Percentiles rank a stretch among this genome's conserved stretches.
Evolutionary conservation across 1,139 yeast genomes (phyloP).

Genomic region (Hyphopichia khmerensis): DNA sequence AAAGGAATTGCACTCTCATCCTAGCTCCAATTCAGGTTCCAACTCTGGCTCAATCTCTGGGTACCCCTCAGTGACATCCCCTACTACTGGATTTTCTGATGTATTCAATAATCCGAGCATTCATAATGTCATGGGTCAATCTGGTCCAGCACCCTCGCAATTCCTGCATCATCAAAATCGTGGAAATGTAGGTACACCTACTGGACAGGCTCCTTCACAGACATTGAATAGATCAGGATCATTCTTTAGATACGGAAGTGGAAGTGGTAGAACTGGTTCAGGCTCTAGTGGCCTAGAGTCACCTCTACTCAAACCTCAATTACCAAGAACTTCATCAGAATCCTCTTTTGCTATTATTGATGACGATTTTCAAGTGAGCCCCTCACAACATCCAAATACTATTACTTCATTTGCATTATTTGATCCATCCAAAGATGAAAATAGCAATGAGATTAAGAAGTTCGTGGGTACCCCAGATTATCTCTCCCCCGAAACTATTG

Average conservation of each 20-base stretch:
- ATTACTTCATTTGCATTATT: constrained; percentile 59
- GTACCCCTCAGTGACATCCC: constrained; percentile 4
- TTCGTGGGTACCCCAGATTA: constrained; percentile 99
- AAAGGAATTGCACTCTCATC: not conserved
- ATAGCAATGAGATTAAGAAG: constrained; percentile 39
- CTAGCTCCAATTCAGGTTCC: constrained; percentile 1
- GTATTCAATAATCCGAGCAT: constrained; percentile 4
- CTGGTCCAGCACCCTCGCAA: not conserved
- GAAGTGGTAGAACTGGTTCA: constrained; percentile 16
- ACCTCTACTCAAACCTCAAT: constrained; percentile 47
- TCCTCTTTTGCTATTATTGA: constrained; percentile 55
- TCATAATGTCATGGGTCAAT: constrained; percentile 6
- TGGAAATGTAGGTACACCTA: not conserved
- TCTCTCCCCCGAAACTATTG: constrained; percentile 92
- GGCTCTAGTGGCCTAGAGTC: constrained; percentile 46
- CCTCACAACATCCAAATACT: constrained; percentile 21
- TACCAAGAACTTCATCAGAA: constrained; percentile 53
- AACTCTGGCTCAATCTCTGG: constrained; percentile 2
- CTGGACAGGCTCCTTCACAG: not conserved
- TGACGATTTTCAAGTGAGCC: constrained; percentile 38
- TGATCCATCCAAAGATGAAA: constrained; percentile 58
- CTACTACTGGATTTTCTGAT: constrained; percentile 6
- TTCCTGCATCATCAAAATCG: not conserved
- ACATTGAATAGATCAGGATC: constrained; percentile 3
- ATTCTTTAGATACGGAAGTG: constrained; percentile 1